Evolutionary conservation across 768 basidiomycete species (phyloP), one percentile per base, ranked within the genome.

Genomic region (Leucocoprinus sp.): DNA sequence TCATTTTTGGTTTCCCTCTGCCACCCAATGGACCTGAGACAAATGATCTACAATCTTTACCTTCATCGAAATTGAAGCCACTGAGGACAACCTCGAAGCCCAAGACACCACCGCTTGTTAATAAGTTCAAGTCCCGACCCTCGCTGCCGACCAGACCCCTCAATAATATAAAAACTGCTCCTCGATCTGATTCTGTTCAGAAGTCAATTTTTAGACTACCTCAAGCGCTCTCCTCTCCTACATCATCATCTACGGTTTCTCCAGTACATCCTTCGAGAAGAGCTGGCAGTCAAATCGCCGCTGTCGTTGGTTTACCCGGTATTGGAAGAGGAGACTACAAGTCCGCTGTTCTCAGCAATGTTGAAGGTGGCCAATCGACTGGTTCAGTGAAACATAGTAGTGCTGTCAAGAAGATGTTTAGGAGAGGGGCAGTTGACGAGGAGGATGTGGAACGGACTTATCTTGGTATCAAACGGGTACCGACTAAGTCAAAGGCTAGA

Each of bases 191-290:
- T 14, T 9, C 36, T 8, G 12, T 45, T 26, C 65, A 71, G 52
- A 84, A 86, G 56, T 74, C 78, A n/a, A 59, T 76, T 15, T 81
- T 79, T 9, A 80, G 81, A 1, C 82, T 83, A 15, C 83, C 83
- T 0, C 58, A 79, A 17, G 52, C 89, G 4, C 84, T 83, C 0
- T 82, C 82, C 0, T 87, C 84, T 2, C 87, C 87, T 0, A 80
- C 74, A 55, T 62, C 89, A 2, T 85, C 84, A 3, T 79, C 82
- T 0, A 87, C 84, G 1, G 87, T 84, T 4, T 87, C 85, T 2
- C 72, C 89, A 17, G 84, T 80, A 5, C 71, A 79, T 7, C 72
- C 74, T 48, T 55, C 23, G 33, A 48, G 45, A 18, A 26, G 36
- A 19, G 35, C n/a, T 44, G 27, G 33, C 9, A 29, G 42, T n/a